phyloP scores from a whole-genome alignment of 257 asterid genomes.

The Scutellaria minor region DNA sequence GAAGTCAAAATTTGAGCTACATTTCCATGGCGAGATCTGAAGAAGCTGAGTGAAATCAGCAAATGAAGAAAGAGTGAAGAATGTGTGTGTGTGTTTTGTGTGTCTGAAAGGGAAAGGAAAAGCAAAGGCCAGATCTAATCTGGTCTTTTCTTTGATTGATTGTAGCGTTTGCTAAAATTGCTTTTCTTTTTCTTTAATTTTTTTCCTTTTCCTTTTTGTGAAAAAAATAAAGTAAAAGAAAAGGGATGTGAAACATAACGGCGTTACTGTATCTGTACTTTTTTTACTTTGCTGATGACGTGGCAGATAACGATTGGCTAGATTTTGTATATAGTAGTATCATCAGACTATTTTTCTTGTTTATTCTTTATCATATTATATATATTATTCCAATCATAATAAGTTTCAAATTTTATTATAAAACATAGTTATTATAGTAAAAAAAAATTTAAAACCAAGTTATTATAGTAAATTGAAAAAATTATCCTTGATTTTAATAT shows the following conservation, averaged over 20 bases:
- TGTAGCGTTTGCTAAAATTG: conserved; percentile 50
- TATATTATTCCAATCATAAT: no score
- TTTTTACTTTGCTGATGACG: conserved; percentile 21
- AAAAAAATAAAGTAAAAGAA: conserved; percentile 26
- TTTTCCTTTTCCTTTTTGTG: conserved; percentile 31
- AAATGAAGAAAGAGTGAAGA: conserved; percentile 26
- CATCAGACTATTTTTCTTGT: background rate
- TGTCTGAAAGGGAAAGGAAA: conserved; percentile 37
- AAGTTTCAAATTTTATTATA: no score
- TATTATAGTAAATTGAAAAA: no score
- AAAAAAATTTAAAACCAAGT: no score
- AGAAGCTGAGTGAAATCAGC: conserved; percentile 28
- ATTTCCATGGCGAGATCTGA: conserved; percentile 53
- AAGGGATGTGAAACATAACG: conserved; percentile 43
- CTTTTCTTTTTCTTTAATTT: conserved; percentile 24
- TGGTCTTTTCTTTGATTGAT: conserved; percentile 48
- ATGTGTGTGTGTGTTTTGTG: conserved; percentile 36
- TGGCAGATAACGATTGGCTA: conserved; percentile 27
- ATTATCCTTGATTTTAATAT: no score
- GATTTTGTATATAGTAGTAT: background rate
- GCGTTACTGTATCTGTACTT: conserved; percentile 38
- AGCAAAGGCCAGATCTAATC: conserved; percentile 56
- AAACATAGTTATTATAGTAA: no score
- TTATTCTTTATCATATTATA: no score
- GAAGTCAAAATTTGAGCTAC: conserved; percentile 32